Base-by-base conservation (phyloP, 495 filamentous ascomycete genomes). In the Cenococcum geophilum region DNA sequence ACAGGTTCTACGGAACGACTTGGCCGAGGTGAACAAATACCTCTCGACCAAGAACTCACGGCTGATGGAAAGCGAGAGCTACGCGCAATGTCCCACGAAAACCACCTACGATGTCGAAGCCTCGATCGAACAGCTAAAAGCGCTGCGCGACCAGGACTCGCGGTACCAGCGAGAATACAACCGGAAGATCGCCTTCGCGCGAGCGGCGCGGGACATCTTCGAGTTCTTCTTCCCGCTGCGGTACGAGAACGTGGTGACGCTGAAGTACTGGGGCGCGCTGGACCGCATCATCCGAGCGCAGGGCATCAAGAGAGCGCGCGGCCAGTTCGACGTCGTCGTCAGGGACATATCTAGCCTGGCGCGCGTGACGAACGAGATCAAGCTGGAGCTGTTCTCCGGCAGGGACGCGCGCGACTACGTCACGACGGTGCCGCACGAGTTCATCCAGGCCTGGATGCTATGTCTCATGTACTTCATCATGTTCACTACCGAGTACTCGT, bases 221-320 rank as follows among this genome's bases (percentile, higher is more conserved):
- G 57, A 60, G 9, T 53, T 60, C 27, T 60, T 60, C 36, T 32
- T 60, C 14, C 57, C 57, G 2, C 14, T 60, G 22, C 57, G 57
- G 34, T 60, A 60, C 36, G 18, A 53, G 14, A 9, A 60, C 20
- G 11, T 9, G 5, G n/a, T 52, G 14, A 45, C 37, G n/a, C 8
- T 60, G 16, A 57, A 60, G 57, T 60, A 27, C 25, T 60, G 57
- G 57, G 57, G 57, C 5, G 47, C 43, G 23, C 11, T 60, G 18
- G 34, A 60, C 22, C 57, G 57, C 22, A 52, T 60, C 22, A 35
- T 58, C n/a, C 37, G 47, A 16, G 32, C 56, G 10, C 21, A 5
- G 18, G 42, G 21, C 11, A 58, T 49, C 34, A 47, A 49, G 42
- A 49, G 21, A 4, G 56, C 56, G 8, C 56, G 32, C 23, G 56